Evolutionary conservation across 345 rosid species (phyloP).

Genomic region (Eucalyptus curtisii): DNA sequence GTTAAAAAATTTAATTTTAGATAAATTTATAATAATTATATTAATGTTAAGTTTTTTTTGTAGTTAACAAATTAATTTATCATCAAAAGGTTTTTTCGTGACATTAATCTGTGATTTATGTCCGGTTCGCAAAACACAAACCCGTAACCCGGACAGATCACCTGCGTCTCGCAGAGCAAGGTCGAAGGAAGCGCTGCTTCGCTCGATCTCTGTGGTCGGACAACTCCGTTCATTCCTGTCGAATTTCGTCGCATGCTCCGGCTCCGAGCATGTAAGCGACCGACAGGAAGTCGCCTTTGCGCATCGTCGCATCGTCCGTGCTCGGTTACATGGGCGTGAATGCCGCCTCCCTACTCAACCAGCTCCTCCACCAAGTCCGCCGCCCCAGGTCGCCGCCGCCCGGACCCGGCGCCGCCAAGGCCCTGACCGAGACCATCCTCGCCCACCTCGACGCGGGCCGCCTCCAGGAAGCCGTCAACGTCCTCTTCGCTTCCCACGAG

Average conservation of each 20-base stretch:
- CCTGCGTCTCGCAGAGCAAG: background rate
- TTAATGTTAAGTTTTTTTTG: too few relatives aligned
- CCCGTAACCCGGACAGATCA: background rate
- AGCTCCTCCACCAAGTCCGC: conserved; percentile 3
- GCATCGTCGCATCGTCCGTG: background rate
- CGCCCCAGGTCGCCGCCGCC: background rate
- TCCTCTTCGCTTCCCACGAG: conserved; percentile 45
- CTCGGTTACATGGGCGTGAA: conserved; percentile 10
- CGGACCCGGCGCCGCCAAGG: background rate
- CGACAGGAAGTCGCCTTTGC: background rate
- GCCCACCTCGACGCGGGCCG: conserved; percentile 22
- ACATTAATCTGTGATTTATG: too few relatives aligned
- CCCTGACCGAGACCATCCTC: conserved; percentile 20
- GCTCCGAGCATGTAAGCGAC: background rate
- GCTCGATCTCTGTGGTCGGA: background rate
- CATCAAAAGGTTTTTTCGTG: too few relatives aligned
- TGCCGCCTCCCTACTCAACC: conserved; percentile 14
- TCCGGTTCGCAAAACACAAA: background rate
- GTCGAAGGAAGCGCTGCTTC: background rate
- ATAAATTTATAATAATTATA: too few relatives aligned
- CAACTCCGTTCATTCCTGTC: background rate
- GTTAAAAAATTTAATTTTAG: too few relatives aligned
- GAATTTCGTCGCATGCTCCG: background rate
- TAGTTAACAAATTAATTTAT: too few relatives aligned
- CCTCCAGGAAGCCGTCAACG: conserved; percentile 41